Evolutionary conservation across 2,329 filamentous ascomycete genomes (phyloP), one percentile per base, ranked within the genome.

Genomic region (Fusarium oxysporum): DNA sequence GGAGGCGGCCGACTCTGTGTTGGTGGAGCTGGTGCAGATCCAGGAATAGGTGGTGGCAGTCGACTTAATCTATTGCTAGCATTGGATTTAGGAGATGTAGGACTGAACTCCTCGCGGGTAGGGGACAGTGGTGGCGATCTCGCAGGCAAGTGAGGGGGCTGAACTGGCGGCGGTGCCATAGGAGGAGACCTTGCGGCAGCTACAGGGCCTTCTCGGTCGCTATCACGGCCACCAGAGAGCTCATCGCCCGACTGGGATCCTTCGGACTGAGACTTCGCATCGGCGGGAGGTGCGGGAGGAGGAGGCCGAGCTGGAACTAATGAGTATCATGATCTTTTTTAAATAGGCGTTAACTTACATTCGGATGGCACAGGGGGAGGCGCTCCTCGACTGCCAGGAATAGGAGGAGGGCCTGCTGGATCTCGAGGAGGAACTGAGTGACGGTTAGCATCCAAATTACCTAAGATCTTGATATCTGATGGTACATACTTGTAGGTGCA

Each of bases 161-260:
- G 68, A 79, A 71, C 84, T 37, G 80, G 74, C 6, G 84, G 77
- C 62, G 83, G 82, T 43, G 86, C 84, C 41, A 86, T 83, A 62
- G 86, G 85, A 33, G 86, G 85, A 28, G 78, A 78, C 56, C 77
- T 77, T 58, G 67, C 37, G 13, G 70, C 56, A 35, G 83, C 79
- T 21, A 50, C 56, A 48, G 68, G 53, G 16, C 50, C 37, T 51
- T 75, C 74, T 44, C 86, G 59, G 77, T 82, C 76, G 72, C 86
- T 81, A 56, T 85, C 82, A 73, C 82, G 80, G 76, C 87, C 78
- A 78, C 82, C 82, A 14, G 92, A 94, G 76, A 95, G 84, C 81
- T 98, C 96, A 80, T 98, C 95, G 76, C 97, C 95, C 47, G 95
- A 96, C 80, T 93, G 93, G 3, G 94, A 97, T 35, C 94, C 95